Conservation (phyloP, 176 grass and related monocot species). For the Juncus effusus region DNA sequence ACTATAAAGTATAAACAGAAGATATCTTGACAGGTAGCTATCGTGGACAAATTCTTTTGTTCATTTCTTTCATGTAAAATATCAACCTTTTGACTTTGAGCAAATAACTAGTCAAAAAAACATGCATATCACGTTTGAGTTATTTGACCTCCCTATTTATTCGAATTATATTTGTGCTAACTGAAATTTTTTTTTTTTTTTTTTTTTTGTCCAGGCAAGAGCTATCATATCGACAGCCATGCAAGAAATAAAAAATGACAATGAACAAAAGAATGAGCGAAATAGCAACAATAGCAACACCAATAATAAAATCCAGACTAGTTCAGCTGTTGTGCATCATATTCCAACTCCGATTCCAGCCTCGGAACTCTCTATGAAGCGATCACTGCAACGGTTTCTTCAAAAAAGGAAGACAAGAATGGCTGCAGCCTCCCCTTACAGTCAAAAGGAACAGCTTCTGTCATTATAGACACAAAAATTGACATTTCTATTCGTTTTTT, state of each 20-base stretch:
- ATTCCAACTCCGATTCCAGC: not conserved
- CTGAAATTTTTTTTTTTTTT: not conserved
- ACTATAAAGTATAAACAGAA: too few species aligned
- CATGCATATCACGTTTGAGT: constrained; percentile 9
- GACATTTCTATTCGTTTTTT: not conserved
- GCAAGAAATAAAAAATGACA: constrained; percentile 2
- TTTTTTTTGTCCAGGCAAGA: constrained; percentile 27
- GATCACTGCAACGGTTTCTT: constrained; percentile 38
- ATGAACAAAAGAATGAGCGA: not conserved
- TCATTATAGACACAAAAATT: not conserved
- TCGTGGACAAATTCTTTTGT: not conserved
- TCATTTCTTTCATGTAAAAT: not conserved
- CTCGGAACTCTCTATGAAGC: constrained; percentile 29
- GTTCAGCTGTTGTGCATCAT: not conserved
- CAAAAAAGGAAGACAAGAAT: constrained; percentile 36
- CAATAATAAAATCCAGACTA: not conserved
- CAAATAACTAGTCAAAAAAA: not conserved
- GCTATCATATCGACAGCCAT: constrained; percentile 34
- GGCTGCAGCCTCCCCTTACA: constrained; percentile 21
- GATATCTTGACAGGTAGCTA: not conserved
- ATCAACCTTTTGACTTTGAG: not conserved
- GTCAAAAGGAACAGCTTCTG: constrained; percentile 8
- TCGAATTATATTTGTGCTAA: too few species aligned
- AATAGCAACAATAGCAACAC: constrained; percentile 16
- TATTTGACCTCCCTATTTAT: not conserved